Base-by-base conservation (phyloP, 2,329 filamentous ascomycete genomes). In the Epichloe gansuensis region DNA sequence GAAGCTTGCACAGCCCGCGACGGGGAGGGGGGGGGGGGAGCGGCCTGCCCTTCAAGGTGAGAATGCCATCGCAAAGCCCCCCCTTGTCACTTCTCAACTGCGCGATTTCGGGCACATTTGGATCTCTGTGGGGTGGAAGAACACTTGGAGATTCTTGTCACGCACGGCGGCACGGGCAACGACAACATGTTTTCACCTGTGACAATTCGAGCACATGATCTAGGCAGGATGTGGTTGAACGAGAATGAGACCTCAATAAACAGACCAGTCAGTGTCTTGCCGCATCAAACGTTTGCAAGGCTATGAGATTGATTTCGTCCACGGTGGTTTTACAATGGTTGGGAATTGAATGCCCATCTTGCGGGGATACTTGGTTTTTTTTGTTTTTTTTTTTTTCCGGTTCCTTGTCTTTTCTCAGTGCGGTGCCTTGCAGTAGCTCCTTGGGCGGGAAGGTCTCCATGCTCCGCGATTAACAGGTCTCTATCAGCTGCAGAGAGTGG, bases 351-450 rank as follows among this genome's bases (percentile, higher is more conserved):
- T 27, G 35, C 8, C 27, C 9, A 31, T 31, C 9, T 4, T 1
- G 27, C 27, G 27, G 9, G 8, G 27, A 31, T 11, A 11, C 27
- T 31, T 31, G 27, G 8, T 11, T 31, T 11, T 31, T 5, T 31
- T 11, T 11, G 9, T 21, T 11, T 11, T 31, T 21, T 21, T n/a
- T n/a, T n/a, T n/a, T n/a, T n/a, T n/a, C n/a, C n/a, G n/a, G 2
- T 21, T 11, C 4, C 27, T 31, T 31, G 27, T 4, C 13, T 47
- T 11, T 27, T 38, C 13, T 41, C 36, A 9, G 47, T 25, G 45
- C 45, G 21, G 49, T 50, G 49, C 49, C 49, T 50, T 50, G 49
- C 49, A 50, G 40, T 38, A 50, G 49, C 49, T 27, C 25, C 11
- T 36, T 36, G 9, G 34, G 27, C 43, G 27, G 43, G n/a, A 25